A percentile compares a stretch with the other conserved stretches of the same genome.
phyloP scores from a whole-genome alignment of 2,329 filamentous ascomycete genomes.

The Cladosporium colombiae region DNA sequence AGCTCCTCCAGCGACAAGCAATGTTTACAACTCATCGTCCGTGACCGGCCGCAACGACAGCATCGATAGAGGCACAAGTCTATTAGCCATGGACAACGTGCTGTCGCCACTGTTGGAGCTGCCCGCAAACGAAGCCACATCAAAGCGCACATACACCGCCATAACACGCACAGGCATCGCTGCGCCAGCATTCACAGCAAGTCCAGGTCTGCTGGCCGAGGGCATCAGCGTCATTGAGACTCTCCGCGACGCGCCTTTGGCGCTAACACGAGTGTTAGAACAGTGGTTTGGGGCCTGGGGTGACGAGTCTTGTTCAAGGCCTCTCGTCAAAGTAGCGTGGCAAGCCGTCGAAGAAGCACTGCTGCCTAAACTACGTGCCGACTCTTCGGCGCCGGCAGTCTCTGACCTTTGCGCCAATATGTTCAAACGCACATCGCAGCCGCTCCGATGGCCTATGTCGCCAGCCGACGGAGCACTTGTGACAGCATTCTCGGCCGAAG shows the following conservation, averaged over 20 bases:
- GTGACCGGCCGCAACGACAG: background rate
- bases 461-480: slow-evolving; percentile 1
- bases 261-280: background rate
- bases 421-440: background rate
- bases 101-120: background rate
- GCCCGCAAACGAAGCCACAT: background rate
- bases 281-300: background rate
- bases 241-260: background rate
- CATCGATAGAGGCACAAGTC: background rate
- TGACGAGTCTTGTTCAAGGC: background rate
- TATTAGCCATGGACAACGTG: background rate
- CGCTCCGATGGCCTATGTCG: background rate
- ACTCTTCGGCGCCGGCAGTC: background rate
- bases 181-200: background rate
- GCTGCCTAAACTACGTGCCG: background rate
- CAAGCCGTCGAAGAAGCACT: background rate
- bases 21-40: background rate
- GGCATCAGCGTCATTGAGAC: background rate
- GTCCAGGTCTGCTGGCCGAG: background rate
- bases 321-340: background rate
- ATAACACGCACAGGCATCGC: background rate
- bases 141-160: background rate
- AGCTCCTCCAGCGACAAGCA: no score
- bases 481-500: background rate
- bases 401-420: background rate